Evolutionary conservation across 192 early-diverging fungal genomes (phyloP).

Genomic region (Coemansia sp.): DNA sequence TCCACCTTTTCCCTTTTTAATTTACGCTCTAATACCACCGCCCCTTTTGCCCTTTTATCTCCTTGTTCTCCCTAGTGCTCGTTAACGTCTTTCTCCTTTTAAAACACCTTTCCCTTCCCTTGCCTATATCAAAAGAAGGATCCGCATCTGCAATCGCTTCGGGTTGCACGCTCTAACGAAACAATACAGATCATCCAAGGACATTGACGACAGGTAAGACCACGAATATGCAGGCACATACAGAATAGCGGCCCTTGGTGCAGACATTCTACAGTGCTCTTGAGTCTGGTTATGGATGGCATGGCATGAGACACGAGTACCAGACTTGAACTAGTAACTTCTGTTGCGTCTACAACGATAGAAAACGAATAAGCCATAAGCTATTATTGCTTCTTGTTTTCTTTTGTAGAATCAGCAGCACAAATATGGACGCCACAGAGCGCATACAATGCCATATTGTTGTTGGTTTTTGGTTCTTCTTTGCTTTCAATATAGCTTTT

Average conservation of each 20-base stretch:
- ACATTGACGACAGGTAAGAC: neutral
- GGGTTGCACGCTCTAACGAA: neutral
- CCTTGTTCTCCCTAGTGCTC: neutral
- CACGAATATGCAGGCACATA: neutral
- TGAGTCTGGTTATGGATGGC: no score
- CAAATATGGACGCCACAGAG: neutral
- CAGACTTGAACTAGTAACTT: no score
- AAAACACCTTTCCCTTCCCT: neutral
- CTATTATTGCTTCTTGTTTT: neutral
- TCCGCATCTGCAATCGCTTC: no score
- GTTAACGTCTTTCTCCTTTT: neutral
- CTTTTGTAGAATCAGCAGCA: constrained; percentile 7
- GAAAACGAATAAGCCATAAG: no score
- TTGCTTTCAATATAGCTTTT: neutral
- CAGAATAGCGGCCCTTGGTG: neutral
- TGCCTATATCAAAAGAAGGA: no score
- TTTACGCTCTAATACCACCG: neutral
- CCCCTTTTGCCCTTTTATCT: neutral
- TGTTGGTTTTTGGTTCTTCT: constrained; percentile 2
- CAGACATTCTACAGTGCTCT: neutral
- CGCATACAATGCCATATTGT: neutral
- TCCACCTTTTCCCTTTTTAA: neutral
- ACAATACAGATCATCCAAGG: neutral
- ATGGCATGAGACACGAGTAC: no score
- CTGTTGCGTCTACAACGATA: no score